phyloP scores from a whole-genome alignment of 2,329 filamentous ascomycete genomes.

The Diaporthe ampelina region DNA sequence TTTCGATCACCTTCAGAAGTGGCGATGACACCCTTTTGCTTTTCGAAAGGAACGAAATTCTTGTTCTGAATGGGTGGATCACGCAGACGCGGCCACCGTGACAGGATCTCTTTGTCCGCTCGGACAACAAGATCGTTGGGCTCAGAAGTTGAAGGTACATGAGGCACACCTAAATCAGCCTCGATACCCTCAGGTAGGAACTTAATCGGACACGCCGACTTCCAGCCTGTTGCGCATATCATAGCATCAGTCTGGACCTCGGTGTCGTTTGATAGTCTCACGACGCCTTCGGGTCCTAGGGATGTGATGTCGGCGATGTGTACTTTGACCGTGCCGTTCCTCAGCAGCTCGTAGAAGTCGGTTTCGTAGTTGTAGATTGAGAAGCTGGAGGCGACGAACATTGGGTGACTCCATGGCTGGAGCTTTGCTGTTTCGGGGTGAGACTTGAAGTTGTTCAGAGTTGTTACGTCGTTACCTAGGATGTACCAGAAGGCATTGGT shows the following conservation, averaged over 20 bases:
- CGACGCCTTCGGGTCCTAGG: conserved; percentile 57
- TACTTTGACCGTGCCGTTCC: conserved; percentile 63
- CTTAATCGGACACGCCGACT: conserved; percentile 42
- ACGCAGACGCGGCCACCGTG: background rate
- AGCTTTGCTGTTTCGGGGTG: conserved; percentile 60
- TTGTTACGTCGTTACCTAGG: conserved; percentile 68
- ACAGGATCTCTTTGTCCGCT: conserved; percentile 56
- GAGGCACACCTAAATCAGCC: conserved; percentile 28
- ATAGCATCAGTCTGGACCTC: conserved; percentile 64
- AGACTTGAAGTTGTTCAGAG: conserved; percentile 65
- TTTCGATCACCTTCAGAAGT: background rate
- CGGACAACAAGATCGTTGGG: conserved; percentile 53
- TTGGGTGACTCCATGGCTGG: conserved; percentile 55
- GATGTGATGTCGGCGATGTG: conserved; percentile 65
- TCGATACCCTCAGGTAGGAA: conserved; percentile 34
- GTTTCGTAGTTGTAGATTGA: conserved; percentile 73
- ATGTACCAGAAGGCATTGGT: conserved; percentile 71
- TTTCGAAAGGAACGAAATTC: conserved; percentile 58
- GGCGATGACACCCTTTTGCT: conserved; percentile 46
- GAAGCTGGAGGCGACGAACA: conserved; percentile 68
- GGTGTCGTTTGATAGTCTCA: conserved; percentile 66
- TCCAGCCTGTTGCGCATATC: conserved; percentile 72
- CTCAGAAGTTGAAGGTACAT: background rate
- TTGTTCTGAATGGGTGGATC: conserved; percentile 53
- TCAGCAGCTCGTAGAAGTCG: conserved; percentile 70